Percentiles rank a stretch among this genome's conserved stretches.
Evolutionary conservation across 768 basidiomycete species (phyloP).

Genomic region (Leccinellum luteum): DNA sequence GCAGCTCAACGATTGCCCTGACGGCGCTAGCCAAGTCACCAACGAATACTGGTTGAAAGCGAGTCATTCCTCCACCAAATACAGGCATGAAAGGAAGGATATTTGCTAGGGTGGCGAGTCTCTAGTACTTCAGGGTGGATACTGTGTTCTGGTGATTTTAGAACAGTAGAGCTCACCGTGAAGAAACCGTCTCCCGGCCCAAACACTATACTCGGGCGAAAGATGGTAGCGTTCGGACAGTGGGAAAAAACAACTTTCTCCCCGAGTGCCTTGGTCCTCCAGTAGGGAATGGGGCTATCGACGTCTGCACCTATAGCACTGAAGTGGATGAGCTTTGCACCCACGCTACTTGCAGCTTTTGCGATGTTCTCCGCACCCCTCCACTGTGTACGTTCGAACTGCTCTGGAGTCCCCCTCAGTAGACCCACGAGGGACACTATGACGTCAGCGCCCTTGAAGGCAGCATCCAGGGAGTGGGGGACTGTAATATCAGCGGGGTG

Average conservation of each 20-base stretch:
- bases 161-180: constrained; percentile 42
- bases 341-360: constrained; percentile 44
- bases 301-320: constrained; percentile 75
- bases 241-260: constrained; percentile 51
- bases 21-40: constrained; percentile 64
- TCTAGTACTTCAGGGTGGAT: constrained; percentile 33
- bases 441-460: constrained; percentile 53
- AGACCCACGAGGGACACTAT: constrained; percentile 72
- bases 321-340: constrained; percentile 62
- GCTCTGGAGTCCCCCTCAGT: constrained; percentile 51
- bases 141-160: background rate
- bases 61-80: constrained; percentile 63
- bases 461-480: constrained; percentile 41
- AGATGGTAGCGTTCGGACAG: constrained; percentile 53
- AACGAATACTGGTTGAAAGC: constrained; percentile 73
- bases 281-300: constrained; percentile 56
- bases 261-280: constrained; percentile 59
- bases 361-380: constrained; percentile 69
- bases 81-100: constrained; percentile 73
- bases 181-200: constrained; percentile 78
- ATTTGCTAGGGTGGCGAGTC: constrained; percentile 58
- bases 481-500: constrained; percentile 52
- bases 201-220: constrained; percentile 73
- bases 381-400: constrained; percentile 63
- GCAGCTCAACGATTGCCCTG: constrained; percentile 50